phyloP scores from a whole-genome alignment of 306 rosid genomes.

The Pyrus pyrifolia region DNA sequence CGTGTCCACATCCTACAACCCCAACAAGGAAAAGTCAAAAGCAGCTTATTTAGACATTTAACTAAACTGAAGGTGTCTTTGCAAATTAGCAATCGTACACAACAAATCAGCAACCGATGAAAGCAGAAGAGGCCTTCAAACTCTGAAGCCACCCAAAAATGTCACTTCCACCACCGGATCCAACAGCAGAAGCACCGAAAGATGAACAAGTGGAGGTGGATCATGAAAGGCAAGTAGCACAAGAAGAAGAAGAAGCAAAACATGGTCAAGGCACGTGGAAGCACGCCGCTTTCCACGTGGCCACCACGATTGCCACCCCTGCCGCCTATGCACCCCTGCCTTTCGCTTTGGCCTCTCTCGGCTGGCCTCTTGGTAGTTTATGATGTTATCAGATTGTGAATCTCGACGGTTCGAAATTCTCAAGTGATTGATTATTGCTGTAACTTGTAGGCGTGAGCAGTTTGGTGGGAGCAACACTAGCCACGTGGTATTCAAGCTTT shows the following conservation, averaged over 20 bases:
- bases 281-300: slow-evolving; percentile 72
- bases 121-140: not conserved
- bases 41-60: not conserved
- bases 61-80: not conserved
- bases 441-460: slow-evolving; percentile 49
- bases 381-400: not conserved
- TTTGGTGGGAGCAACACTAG: slow-evolving; percentile 60
- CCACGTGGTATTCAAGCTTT: slow-evolving; percentile 74
- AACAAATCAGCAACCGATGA: not conserved
- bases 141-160: slow-evolving; percentile 2
- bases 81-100: not conserved
- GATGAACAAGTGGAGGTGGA: not conserved
- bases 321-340: slow-evolving; percentile 80
- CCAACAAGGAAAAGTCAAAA: not conserved
- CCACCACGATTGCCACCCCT: slow-evolving; percentile 75
- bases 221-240: not conserved
- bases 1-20: not conserved
- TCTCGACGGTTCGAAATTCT: not conserved
- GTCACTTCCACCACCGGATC: not conserved
- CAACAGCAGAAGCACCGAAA: not conserved
- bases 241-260: not conserved
- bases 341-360: slow-evolving; percentile 73
- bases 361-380: slow-evolving; percentile 62
- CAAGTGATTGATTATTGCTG: not conserved
- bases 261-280: slow-evolving; percentile 56